A percentile compares a stretch with the other conserved stretches of the same genome.
phyloP scores from a whole-genome alignment of 495 filamentous ascomycete species.

The Aspergillus heteromorphus region DNA sequence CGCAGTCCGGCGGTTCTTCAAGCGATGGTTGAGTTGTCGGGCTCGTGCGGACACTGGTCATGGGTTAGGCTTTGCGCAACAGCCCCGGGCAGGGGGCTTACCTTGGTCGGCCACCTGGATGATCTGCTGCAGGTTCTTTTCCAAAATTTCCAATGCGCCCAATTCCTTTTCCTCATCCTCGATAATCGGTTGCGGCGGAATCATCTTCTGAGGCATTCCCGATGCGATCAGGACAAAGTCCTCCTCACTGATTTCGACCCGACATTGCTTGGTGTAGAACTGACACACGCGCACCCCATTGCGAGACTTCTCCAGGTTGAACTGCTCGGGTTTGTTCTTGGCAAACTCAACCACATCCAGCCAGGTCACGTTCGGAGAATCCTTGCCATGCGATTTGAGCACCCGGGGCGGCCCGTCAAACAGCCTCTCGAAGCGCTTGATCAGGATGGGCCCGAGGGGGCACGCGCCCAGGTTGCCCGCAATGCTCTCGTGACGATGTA shows the following conservation, averaged over 20 bases:
- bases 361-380: slow-evolving; percentile 64
- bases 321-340: slow-evolving; percentile 71
- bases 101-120: slow-evolving; percentile 79
- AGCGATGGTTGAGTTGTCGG: slow-evolving; percentile 73
- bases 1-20: slow-evolving; percentile 68
- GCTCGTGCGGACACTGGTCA: slow-evolving; percentile 65
- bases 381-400: slow-evolving; percentile 59
- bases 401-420: slow-evolving; percentile 77
- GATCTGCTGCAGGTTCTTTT: slow-evolving; percentile 66
- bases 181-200: slow-evolving; percentile 72
- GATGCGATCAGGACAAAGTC: slow-evolving; percentile 77
- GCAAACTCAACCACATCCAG: slow-evolving; percentile 82
- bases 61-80: slow-evolving; percentile 14
- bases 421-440: slow-evolving; percentile 78
- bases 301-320: slow-evolving; percentile 62
- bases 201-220: slow-evolving; percentile 77
- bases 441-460: slow-evolving; percentile 72
- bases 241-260: slow-evolving; percentile 82
- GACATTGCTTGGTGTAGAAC: slow-evolving; percentile 73
- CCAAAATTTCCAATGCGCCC: slow-evolving; percentile 75
- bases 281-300: slow-evolving; percentile 68
- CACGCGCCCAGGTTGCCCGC: slow-evolving; percentile 80
- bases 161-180: slow-evolving; percentile 85
- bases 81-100: slow-evolving; percentile 26
- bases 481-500: slow-evolving; percentile 79